Percentiles rank a stretch among this genome's conserved stretches.
These are phyloP conservation scores for Pseudocercospora pini-densiflorae DNA, from an alignment of 2,329 filamentous ascomycete genomes.

Conservation along the genomic window DNA sequence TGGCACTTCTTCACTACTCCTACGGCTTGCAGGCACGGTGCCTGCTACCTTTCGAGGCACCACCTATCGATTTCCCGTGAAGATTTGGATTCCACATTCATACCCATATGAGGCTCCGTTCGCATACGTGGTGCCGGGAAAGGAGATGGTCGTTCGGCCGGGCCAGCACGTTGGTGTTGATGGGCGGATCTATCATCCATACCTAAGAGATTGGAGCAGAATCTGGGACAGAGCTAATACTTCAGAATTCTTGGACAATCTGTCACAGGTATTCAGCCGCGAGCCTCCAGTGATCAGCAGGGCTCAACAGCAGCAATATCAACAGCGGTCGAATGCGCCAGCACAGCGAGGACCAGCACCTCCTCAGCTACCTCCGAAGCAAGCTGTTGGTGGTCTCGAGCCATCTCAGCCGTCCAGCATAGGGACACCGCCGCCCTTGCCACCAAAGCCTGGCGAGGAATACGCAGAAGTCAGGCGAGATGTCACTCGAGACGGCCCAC, in stretches of 20 bases:
- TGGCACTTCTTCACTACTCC: constrained; percentile 81
- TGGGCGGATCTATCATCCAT: constrained; percentile 93
- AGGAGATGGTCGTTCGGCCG: constrained; percentile 85
- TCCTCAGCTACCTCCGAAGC: constrained; percentile 44
- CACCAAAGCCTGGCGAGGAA: constrained; percentile 58
- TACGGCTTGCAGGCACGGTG: constrained; percentile 84
- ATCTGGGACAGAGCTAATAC: constrained; percentile 86
- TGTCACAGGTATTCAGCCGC: constrained; percentile 88
- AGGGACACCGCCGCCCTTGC: constrained; percentile 50
- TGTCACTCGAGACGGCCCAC: constrained; percentile 36
- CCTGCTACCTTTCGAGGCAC: constrained; percentile 90
- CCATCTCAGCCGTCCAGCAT: constrained; percentile 24
- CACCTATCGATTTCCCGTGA: constrained; percentile 88
- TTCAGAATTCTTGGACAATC: constrained; percentile 77
- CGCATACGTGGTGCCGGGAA: constrained; percentile 84
- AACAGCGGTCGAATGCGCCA: constrained; percentile 71
- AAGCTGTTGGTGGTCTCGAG: constrained; percentile 17
- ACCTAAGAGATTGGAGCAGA: constrained; percentile 84
- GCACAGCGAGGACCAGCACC: constrained; percentile 60
- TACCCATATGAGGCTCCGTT: constrained; percentile 88
- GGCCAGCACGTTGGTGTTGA: constrained; percentile 95
- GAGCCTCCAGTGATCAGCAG: constrained; percentile 88
- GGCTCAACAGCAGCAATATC: constrained; percentile 54
- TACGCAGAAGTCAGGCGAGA: constrained; percentile 25
- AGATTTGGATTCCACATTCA: constrained; percentile 88